Percentiles rank a stretch among this genome's conserved stretches.
These are phyloP conservation scores for Colletotrichum abscissum DNA, from an alignment of 2,329 filamentous ascomycete species.

Conservation along the genomic window DNA sequence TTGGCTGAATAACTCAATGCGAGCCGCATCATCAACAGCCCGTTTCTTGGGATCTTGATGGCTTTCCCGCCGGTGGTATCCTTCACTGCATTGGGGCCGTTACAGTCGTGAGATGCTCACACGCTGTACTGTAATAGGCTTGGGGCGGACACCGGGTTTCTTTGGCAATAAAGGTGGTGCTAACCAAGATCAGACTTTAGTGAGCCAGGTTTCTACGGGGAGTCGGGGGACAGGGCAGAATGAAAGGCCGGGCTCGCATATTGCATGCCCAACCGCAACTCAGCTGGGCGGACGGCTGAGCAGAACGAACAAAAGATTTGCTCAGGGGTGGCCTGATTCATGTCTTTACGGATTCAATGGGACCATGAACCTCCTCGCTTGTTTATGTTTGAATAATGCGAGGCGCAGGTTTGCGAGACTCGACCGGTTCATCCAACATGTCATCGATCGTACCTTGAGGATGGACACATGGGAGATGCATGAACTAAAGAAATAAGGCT, in stretches of 20 bases:
- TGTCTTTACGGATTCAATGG: background rate
- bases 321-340: slow-evolving; percentile 17
- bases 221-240: background rate
- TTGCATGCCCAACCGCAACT: background rate
- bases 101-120: background rate
- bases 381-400: background rate
- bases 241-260: background rate
- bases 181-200: background rate
- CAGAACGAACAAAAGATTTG: background rate
- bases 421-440: background rate
- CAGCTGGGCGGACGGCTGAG: slow-evolving; percentile 8
- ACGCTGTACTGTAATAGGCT: background rate
- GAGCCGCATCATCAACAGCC: background rate
- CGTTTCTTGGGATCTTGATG: background rate
- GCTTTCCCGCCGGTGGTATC: background rate
- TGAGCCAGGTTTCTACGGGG: background rate
- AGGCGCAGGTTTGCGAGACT: background rate
- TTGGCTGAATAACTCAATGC: background rate
- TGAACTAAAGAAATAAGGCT: background rate
- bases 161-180: background rate
- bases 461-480: background rate
- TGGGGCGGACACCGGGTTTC: background rate
- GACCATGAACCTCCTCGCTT: background rate
- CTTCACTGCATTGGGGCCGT: background rate
- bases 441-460: background rate